Evolutionary conservation across 2,329 filamentous ascomycete genomes (phyloP), one percentile per base, ranked within the genome.

Genomic region (Coniochaeta sp.): DNA sequence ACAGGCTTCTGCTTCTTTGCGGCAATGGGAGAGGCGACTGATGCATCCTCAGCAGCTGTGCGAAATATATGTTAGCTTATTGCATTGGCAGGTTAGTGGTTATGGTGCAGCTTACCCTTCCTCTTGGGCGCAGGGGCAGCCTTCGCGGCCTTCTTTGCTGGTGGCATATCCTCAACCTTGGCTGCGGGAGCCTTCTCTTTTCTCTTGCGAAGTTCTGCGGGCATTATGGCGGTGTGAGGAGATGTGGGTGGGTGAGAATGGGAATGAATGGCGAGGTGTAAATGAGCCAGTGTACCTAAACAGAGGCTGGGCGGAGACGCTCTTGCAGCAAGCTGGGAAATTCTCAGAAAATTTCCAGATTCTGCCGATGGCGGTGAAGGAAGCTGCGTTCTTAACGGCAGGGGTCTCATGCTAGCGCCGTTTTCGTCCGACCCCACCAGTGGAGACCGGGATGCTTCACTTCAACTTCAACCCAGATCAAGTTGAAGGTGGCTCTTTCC

Each of bases 1-100:
- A 45, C 49, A 32, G 56, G 26, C 56, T 61, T 63, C 46, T 58
- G 59, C 59, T 64, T 64, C 58, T 64, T 64, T 22, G 56, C 48
- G 46, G 55, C 56, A n/a, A 58, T 50, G 10, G 62, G 61, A 7
- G 61, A 60, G 14, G 45, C 45, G 10, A 31, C 26, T 28, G 45
- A 48, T 30, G 57, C 57, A 48, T 63, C 59, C 42, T 63, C 62
- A 49, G 56, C 53, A 12, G 61, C 62, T 60, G 8, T 6, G 26
- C 18, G n/a, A 26, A 9, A 14, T 13, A 14, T 10, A 24, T 22
- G 38, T 42, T n/a, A 47, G n/a, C 31, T 35, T 4, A 27, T 24
- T 22, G 20, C 20, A n/a, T 33, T 33, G 9, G 13, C 18, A 24
- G 16, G 9, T 38, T 10, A 18, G n/a, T 13, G 12, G 38, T 26